Conservation (phyloP, 352 stramenopile genomes). For the Globisporangium recalcitrans region DNA sequence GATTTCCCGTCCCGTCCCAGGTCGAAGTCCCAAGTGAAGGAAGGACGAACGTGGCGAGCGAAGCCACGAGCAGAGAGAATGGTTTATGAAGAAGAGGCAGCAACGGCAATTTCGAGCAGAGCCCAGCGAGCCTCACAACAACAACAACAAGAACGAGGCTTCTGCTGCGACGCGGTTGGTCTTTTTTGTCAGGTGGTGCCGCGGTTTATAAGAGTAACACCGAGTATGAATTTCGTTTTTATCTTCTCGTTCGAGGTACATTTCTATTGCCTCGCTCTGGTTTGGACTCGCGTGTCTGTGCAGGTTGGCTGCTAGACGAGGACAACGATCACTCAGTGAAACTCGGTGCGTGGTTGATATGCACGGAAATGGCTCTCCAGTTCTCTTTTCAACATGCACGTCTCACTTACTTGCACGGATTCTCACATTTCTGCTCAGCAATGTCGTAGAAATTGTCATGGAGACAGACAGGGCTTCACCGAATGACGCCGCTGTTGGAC, state of each 20-base stretch:
- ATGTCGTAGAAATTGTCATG: not conserved
- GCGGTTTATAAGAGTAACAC: conserved; percentile 1
- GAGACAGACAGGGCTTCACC: not conserved
- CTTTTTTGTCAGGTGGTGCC: not conserved
- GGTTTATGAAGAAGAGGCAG: not conserved
- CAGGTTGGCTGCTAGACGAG: not conserved
- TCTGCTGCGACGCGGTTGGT: not conserved
- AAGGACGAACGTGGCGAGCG: not conserved
- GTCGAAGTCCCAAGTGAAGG: not conserved
- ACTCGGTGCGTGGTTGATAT: not conserved
- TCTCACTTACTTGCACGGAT: not conserved
- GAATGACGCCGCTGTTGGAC: conserved; percentile 10
- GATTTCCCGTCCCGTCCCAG: not conserved
- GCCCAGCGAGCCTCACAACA: not conserved
- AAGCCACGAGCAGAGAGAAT: not conserved
- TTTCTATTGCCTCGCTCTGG: not conserved
- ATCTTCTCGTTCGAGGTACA: not conserved
- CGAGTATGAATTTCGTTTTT: not conserved
- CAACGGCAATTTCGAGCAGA: not conserved
- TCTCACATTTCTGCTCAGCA: not conserved
- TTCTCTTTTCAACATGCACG: not conserved
- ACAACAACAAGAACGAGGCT: not conserved
- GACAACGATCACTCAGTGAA: not conserved
- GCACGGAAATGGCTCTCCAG: no score
- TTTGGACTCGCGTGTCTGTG: not conserved